phyloP scores from a whole-genome alignment of 2,329 filamentous ascomycete species.

The Aureobasidium zeae region DNA sequence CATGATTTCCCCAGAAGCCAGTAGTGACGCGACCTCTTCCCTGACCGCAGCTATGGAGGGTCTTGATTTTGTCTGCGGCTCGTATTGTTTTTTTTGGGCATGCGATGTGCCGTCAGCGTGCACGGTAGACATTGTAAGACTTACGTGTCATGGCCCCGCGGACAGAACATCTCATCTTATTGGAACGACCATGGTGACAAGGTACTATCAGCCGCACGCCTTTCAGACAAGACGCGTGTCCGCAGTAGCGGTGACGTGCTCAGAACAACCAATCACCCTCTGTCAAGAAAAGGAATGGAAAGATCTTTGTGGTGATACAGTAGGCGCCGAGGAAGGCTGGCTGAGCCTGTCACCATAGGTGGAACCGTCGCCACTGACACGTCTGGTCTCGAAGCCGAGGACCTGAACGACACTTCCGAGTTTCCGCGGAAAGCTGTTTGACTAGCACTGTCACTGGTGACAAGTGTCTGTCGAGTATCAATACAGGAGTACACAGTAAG shows the following conservation, averaged over 20 bases:
- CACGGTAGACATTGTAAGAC: neutral
- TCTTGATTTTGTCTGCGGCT: slow-evolving; percentile 6
- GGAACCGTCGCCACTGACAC: no score
- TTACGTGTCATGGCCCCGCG: slow-evolving; percentile 10
- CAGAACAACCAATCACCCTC: neutral
- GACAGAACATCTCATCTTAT: slow-evolving; percentile 6
- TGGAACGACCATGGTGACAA: neutral
- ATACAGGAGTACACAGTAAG: neutral
- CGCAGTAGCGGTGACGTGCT: slow-evolving; percentile 1
- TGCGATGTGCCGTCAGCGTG: slow-evolving; percentile 1
- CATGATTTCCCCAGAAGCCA: neutral
- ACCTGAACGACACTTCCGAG: no score
- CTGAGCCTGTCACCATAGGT: neutral
- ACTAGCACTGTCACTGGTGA: no score
- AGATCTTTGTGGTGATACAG: slow-evolving; percentile 9
- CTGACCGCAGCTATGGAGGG: neutral
- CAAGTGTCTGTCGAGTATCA: neutral
- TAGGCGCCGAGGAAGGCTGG: slow-evolving; percentile 10
- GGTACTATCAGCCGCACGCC: neutral
- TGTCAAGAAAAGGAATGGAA: neutral
- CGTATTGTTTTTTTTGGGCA: neutral
- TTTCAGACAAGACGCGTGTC: neutral
- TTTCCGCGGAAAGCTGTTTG: no score
- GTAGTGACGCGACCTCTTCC: slow-evolving; percentile 1
- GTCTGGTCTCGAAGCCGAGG: slow-evolving; percentile 1